A percentile compares a stretch with the other conserved stretches of the same genome.
phyloP scores from a whole-genome alignment of 352 stramenopile species.

The Pythium biforme region DNA sequence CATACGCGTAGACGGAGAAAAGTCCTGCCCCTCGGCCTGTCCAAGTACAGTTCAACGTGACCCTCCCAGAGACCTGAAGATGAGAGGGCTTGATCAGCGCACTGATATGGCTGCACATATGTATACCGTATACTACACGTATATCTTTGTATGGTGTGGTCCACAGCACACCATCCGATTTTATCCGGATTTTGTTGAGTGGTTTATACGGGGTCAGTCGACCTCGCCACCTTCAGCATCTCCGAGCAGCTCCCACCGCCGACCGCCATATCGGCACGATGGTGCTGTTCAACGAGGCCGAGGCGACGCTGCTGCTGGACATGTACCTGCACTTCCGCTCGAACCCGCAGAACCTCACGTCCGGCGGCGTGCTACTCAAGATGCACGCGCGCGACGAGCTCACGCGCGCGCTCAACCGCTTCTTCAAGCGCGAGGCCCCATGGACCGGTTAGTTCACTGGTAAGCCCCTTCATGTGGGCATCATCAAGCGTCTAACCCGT shows the following conservation, averaged over 20 bases:
- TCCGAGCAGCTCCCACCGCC: no score
- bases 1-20: no score
- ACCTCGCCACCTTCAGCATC: no score
- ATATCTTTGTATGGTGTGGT: slow-evolving; percentile 2
- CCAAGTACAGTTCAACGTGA: no score
- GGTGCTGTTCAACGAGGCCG: slow-evolving; percentile 57
- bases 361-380: slow-evolving; percentile 46
- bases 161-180: slow-evolving; percentile 8
- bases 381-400: slow-evolving; percentile 44
- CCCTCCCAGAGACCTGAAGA: no score
- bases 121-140: slow-evolving; percentile 12
- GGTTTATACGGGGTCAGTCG: slow-evolving; percentile 5
- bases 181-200: slow-evolving; percentile 27
- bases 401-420: slow-evolving; percentile 43
- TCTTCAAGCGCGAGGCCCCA: slow-evolving; percentile 31
- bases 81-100: no score
- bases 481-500: no score
- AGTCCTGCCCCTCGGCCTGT: no score
- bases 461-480: no score
- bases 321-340: slow-evolving; percentile 42
- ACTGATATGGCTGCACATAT: not conserved
- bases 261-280: slow-evolving; percentile 20
- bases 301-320: slow-evolving; percentile 52
- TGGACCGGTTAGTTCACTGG: slow-evolving; percentile 33
- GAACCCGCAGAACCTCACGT: slow-evolving; percentile 45